Base-by-base conservation (phyloP, 2,329 filamentous ascomycete genomes). In the Fusarium zealandicum region DNA sequence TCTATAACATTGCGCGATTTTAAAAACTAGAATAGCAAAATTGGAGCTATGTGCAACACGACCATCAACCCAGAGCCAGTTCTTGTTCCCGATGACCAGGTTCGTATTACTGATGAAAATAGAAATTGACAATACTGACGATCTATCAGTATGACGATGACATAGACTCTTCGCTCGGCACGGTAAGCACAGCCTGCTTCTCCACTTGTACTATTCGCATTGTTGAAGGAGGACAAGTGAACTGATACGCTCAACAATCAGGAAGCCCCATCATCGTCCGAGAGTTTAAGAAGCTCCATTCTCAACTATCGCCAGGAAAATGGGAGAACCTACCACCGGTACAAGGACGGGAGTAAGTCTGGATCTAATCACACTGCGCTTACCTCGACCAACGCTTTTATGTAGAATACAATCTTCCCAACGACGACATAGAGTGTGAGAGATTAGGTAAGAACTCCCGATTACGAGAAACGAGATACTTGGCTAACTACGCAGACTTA, bases 261-360 rank as follows among this genome's bases (percentile, higher is more conserved):
- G 60, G 47, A 39, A 8, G 18, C 32, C 13, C 36, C 42, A n/a
- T 61, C 60, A 4, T 51, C 61, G 2, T 54, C 53, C 3, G 50
- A 41, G 12, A 64, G 61, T 6, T 3, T 64, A 5, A 51, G 50
- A 4, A 64, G 57, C n/a, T 62, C 61, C 0, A 62, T 64, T 11
- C 30, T 64, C 4, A 53, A 54, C 22, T 64, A 64, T 11, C 36
- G 61, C 1, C 57, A 42, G 5, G 61, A 62, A 8, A 64, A 64
- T 2, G 58, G 61, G 1, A 46, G 61, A n/a, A 64, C 61, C 0
- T 64, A 64, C 8, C 61, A 64, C 28, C 39, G 54, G 0, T 64
- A 62, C 3, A 64, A 64, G 11, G 61, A 64, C 7, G 61, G 61
- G n/a, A 64, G 61, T 62, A 6, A 33, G 51, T 25, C 22, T 20